Conservation (phyloP, 129 eudicot genomes). For the Flaveria trinervia region DNA sequence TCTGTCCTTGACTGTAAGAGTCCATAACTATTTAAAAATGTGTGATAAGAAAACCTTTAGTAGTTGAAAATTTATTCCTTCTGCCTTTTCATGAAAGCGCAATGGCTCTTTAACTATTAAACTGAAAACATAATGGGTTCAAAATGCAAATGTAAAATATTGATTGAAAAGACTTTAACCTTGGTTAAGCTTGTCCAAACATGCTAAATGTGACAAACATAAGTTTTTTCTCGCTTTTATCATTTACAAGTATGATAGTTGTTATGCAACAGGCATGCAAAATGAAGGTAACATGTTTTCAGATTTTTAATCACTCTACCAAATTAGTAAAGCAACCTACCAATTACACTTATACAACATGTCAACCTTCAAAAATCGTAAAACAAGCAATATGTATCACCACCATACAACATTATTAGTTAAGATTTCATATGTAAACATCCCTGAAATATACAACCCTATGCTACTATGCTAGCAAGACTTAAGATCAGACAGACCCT, state of each 20-base stretch:
- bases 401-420: neutral
- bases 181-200: neutral
- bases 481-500: neutral
- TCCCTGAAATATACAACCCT: constrained; percentile 8
- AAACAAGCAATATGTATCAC: neutral
- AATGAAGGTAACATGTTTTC: neutral
- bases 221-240: neutral
- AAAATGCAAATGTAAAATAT: neutral
- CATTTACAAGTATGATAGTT: neutral
- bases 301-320: neutral
- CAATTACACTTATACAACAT: neutral
- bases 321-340: neutral
- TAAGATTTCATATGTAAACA: constrained; percentile 1
- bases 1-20: neutral
- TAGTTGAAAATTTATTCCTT: neutral
- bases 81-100: neutral
- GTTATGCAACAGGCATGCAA: neutral
- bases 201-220: too few relatives aligned
- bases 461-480: neutral
- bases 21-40: neutral
- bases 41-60: neutral
- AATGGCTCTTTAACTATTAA: neutral
- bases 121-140: neutral
- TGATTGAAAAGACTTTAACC: neutral
- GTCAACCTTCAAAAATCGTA: neutral